Evolutionary conservation across 2,329 filamentous ascomycete genomes (phyloP), one percentile per base, ranked within the genome.

Genomic region (Fusarium brachygibbosum): DNA sequence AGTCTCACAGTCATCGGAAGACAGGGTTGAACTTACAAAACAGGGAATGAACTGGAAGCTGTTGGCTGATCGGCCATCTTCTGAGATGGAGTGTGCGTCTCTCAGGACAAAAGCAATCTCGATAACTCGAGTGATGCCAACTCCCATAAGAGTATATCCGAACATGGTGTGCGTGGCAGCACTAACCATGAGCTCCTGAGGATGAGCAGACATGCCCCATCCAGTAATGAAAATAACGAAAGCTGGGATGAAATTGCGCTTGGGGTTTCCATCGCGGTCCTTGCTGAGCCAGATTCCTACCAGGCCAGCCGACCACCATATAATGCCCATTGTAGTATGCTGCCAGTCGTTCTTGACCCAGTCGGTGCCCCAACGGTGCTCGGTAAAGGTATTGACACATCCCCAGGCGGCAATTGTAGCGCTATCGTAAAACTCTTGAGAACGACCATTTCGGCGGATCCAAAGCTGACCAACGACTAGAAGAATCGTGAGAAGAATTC

Each of bases 271-370:
- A 68, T 95, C 90, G 58, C 93, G 89, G 77, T 91, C 93, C 67
- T 89, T 88, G 78, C 93, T 97, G 38, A 99, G 85, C 96, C 95
- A 99, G 53, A 99, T 87, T 41, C 96, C 96, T 13, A 95, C 87
- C 31, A 99, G 83, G 25, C 96, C 96, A 10, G 96, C 95, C 74
- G 90, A 92, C 95, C 95, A 99, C 96, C 96, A 99, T 52, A 99
- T 90, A 66, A 99, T 89, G n/a, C 96, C 96, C 95, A 99, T 98
- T n/a, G 92, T 93, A 0, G 96, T 99, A 79, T 99, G 96, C 79
- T 99, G 95, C 82, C 97, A 89, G 79, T 99, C 96, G 76, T 98
- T 98, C 80, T 88, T 89, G 53, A 92, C 93, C 96, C 96, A 99
- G 1, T 88, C 86, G 1, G 85, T 85, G 56, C 96, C 96, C 96